phyloP scores from a whole-genome alignment of 2,329 filamentous ascomycete species.

The Talaromyces atroroseus region DNA sequence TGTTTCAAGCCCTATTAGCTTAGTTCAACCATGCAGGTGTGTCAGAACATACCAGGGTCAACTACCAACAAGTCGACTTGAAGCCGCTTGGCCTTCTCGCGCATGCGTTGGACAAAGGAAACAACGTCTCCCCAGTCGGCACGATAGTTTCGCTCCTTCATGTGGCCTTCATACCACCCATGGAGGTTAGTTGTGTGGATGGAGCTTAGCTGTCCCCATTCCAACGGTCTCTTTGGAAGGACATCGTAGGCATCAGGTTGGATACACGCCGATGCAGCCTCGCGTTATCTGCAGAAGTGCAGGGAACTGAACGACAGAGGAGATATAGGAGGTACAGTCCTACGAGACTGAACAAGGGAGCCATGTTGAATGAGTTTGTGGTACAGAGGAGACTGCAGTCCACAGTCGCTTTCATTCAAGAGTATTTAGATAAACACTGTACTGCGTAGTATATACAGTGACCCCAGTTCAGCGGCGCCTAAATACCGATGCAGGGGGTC shows the following conservation, averaged over 20 bases:
- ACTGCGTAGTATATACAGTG: too few relatives aligned
- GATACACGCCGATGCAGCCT: not conserved
- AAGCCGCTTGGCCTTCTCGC: conserved; percentile 51
- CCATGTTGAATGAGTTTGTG: not conserved
- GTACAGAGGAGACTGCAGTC: too few relatives aligned
- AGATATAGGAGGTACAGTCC: not conserved
- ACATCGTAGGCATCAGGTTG: not conserved
- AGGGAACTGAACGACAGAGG: not conserved
- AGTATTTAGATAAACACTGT: too few relatives aligned
- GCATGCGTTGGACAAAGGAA: conserved; percentile 56
- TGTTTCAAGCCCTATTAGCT: too few relatives aligned
- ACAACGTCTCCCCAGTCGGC: conserved; percentile 64
- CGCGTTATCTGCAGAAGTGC: not conserved
- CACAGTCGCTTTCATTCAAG: too few relatives aligned
- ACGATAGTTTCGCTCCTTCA: conserved; percentile 59
- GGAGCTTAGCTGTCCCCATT: conserved; percentile 59
- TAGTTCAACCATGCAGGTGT: too few relatives aligned
- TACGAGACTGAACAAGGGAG: not conserved
- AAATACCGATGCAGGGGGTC: too few relatives aligned
- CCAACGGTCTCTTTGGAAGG: not conserved
- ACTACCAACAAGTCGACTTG: conserved; percentile 57
- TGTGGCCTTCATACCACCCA: conserved; percentile 56
- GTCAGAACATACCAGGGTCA: conserved; percentile 47
- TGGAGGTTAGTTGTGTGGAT: conserved; percentile 59
- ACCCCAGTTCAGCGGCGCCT: too few relatives aligned